Evolutionary conservation across 805 yeast genomes (phyloP), one percentile per base, ranked within the genome.

Genomic region (Candida cerambycidarum): DNA sequence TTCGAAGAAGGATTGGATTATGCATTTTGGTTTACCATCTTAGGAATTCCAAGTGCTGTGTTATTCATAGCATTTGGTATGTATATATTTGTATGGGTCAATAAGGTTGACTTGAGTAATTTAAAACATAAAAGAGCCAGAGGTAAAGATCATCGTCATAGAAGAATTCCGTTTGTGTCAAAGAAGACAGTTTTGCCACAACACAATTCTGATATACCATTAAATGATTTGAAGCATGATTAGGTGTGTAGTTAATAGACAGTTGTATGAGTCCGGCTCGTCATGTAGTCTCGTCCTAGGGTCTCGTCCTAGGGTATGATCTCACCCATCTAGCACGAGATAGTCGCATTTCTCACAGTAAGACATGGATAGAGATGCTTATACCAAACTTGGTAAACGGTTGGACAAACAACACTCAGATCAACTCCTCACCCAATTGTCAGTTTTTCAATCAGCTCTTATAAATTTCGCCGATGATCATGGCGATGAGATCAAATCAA

Each of bases 401-500:
- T 58, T 84, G 10, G 59, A 73, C 10, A 71, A 76, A 35, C 62
- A 70, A 31, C 90, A 85, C 51, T 70, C 81, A 2, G 73, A 71
- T 14, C 82, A 82, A 58, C 69, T 88, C 21, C 61, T 80, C 2
- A 79, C 86, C 1, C 97, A 90, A 58, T 62, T 90, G 3, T 71
- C 77, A 11, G 84, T 85, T 11, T 88, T 90, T 56, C 95, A 86
- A 57, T 75, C 81, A 28, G 88, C 89, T 1, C 66, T 92, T 28
- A 63, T 83, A n/a, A 79, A 79, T 50, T 88, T 88, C 62, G 89
- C 93, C 11, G 70, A 69, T 31, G 83, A 82, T 16, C 89, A 89
- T 57, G 80, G 82, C 9, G 71, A 72, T 6, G 89, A 85, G 50
- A 81, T 90, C 33, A 65, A 76, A 40, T 71, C 69, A 36, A 83